Evolutionary conservation across 164 flowering plant species (phyloP).

Genomic region (Platanus orientalis): DNA sequence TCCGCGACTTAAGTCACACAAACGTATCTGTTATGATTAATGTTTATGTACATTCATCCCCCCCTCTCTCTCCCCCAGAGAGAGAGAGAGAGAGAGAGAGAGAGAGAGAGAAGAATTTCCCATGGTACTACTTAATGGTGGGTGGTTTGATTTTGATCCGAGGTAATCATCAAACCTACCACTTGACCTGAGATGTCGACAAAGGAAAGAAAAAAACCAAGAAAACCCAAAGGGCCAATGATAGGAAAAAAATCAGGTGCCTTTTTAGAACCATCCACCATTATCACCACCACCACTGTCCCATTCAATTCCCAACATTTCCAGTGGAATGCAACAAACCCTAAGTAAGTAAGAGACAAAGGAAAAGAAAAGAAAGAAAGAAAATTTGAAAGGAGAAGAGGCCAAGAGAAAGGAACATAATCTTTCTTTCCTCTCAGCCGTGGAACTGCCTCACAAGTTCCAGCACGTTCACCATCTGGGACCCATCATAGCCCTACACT

Average conservation of each 20-base stretch:
- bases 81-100: neutral
- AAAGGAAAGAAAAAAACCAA: neutral
- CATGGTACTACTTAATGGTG: too few relatives aligned
- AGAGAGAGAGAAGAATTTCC: neutral
- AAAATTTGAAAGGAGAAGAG: neutral
- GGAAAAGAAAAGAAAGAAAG: neutral
- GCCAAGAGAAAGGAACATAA: neutral
- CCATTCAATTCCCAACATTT: too few relatives aligned
- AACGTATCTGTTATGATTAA: too few relatives aligned
- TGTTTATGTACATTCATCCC: too few relatives aligned
- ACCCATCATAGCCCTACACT: neutral
- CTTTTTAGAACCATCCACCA: neutral
- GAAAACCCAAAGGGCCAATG: neutral
- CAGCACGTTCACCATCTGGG: conserved; percentile 2
- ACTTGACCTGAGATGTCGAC: neutral
- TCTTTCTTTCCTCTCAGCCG: neutral
- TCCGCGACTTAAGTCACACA: too few relatives aligned
- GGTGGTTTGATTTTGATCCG: neutral
- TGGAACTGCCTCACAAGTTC: conserved; percentile 1
- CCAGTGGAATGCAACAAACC: neutral
- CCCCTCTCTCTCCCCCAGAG: too few relatives aligned
- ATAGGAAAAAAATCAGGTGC: neutral
- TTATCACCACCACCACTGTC: neutral
- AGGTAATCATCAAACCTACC: neutral
- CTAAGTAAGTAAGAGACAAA: neutral